Conservation (phyloP, 306 rosid genomes). For the Prunus davidiana region DNA sequence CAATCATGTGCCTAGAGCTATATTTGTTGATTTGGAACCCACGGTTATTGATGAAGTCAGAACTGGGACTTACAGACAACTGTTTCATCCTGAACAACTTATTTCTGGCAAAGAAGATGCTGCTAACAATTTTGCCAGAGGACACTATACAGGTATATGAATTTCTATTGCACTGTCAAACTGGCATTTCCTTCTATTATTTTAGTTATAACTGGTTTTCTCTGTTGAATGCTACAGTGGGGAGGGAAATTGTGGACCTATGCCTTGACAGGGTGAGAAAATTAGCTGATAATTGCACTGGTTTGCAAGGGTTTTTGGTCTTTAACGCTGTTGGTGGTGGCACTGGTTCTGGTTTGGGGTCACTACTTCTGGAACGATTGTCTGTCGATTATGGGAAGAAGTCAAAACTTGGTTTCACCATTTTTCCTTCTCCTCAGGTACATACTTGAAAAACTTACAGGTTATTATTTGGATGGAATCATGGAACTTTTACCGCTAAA, state of each 20-base stretch:
- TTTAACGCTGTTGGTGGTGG: slow-evolving; percentile 85
- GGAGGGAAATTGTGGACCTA: slow-evolving; percentile 59
- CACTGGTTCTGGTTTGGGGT: slow-evolving; percentile 79
- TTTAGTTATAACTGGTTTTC: slow-evolving; percentile 11
- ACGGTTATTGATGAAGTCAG: slow-evolving; percentile 68
- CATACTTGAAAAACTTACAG: not conserved
- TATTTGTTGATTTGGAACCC: slow-evolving; percentile 75
- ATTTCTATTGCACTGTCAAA: slow-evolving; percentile 9
- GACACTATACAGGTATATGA: slow-evolving; percentile 62
- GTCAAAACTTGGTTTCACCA: slow-evolving; percentile 70
- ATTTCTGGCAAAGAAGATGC: slow-evolving; percentile 83
- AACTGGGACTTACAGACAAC: slow-evolving; percentile 57
- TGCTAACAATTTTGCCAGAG: slow-evolving; percentile 73
- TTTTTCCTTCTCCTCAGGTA: slow-evolving; percentile 85
- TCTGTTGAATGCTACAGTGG: slow-evolving; percentile 48
- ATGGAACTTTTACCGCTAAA: not conserved
- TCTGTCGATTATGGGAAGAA: slow-evolving; percentile 70
- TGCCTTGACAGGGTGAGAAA: slow-evolving; percentile 65
- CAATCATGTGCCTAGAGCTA: slow-evolving; percentile 66
- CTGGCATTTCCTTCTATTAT: not conserved
- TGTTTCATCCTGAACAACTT: slow-evolving; percentile 70
- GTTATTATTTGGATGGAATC: not conserved
- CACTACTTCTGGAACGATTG: slow-evolving; percentile 65
- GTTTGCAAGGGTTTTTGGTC: slow-evolving; percentile 75
- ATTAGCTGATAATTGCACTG: slow-evolving; percentile 70